Base-by-base conservation (phyloP, 2,329 filamentous ascomycete genomes). In the Tothia fuscella region DNA sequence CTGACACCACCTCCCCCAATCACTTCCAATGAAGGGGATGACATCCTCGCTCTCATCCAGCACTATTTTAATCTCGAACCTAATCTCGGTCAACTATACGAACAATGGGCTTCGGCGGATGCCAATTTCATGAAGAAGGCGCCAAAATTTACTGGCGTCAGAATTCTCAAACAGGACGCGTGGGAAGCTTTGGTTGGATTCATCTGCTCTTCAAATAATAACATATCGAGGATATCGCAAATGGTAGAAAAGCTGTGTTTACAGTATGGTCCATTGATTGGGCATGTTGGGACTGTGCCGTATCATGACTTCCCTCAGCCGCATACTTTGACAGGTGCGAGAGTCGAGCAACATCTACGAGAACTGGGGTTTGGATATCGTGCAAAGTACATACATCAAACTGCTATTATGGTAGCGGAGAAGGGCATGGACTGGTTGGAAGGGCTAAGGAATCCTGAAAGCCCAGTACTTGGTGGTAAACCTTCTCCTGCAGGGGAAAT, bases 151-250 rank as follows among this genome's bases (percentile, higher is more conserved):
- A 80, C 81, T 0, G 91, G 93, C 10, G 82, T 98, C 43, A 79
- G 91, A 17, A 95, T 98, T 49, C 66, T 98, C 33, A 84, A 81
- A 52, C 91, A 98, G 64, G 88, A 95, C 66, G 80, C 89, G 1
- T 98, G 93, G 91, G 91, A 98, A 61, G 79, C 91, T 1, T 68
- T 98, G 17, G 69, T 98, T 19, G 80, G 82, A 43, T 98, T 98
- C 61, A 98, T 98, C 49, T 98, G 91, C 70, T 95, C 88, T 62
- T 94, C 87, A 62, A 98, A 98, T 63, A 98, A 98, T 64, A 95
- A 98, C 57, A 98, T 98, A 46, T 74, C 80, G 2, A 77, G 91
- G 29, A 98, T 98, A 57, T 89, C 84, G 4, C 84, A 93, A 61
- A 98, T 98, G 91, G 87, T 89, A 17, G 79, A 93, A 51, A 96